phyloP scores from a whole-genome alignment of 345 rosid species.

The Microcos paniculata region DNA sequence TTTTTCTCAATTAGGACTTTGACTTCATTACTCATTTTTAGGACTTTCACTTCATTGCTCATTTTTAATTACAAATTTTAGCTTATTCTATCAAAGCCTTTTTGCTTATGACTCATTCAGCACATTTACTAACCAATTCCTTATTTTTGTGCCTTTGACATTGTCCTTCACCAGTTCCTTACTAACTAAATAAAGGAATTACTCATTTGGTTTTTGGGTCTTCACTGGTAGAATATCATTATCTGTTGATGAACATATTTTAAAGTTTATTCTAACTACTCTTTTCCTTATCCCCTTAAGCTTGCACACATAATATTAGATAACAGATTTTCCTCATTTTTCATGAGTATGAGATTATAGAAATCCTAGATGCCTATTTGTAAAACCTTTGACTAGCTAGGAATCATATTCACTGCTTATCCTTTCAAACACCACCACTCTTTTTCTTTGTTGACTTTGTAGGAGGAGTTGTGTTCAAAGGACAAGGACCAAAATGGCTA shows the following conservation, averaged over 20 bases:
- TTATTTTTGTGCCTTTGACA: too few relatives aligned
- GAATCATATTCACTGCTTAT: background rate
- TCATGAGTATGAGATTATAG: slow-evolving; percentile 7
- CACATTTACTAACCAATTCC: slow-evolving; percentile 36
- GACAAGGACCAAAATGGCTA: slow-evolving; percentile 10
- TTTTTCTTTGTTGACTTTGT: slow-evolving; percentile 9
- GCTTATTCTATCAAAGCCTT: background rate
- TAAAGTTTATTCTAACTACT: background rate
- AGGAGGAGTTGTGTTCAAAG: slow-evolving; percentile 3
- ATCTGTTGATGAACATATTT: background rate
- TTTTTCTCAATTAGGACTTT: slow-evolving; percentile 28
- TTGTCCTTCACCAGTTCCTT: too few relatives aligned
- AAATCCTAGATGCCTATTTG: background rate
- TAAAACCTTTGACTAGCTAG: slow-evolving; percentile 10
- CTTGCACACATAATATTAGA: background rate
- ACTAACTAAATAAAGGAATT: too few relatives aligned
- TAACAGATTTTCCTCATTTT: background rate
- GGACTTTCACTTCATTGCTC: background rate
- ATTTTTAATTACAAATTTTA: background rate
- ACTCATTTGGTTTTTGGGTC: background rate
- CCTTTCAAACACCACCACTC: slow-evolving; percentile 7
- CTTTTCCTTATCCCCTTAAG: background rate
- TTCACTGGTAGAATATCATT: background rate
- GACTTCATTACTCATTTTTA: too few relatives aligned
- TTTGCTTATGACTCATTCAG: background rate